Percentiles rank a stretch among this genome's conserved stretches.
Evolutionary conservation across 106 monocot genomes (phyloP).

Genomic region (Hemerocallis citrina): DNA sequence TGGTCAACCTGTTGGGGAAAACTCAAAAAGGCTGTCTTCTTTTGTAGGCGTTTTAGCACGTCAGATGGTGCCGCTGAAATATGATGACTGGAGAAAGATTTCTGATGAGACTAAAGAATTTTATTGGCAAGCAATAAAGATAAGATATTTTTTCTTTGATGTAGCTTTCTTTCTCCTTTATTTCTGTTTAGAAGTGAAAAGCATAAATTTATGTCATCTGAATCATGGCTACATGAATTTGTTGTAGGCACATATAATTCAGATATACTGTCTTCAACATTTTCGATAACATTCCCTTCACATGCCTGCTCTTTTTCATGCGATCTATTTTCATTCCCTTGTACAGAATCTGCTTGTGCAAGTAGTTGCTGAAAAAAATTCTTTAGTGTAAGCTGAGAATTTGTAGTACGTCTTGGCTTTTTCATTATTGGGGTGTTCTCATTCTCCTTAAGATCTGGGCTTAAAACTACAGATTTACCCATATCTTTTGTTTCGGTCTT

Average conservation of each 20-base stretch:
- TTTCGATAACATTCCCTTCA: conserved; percentile 1
- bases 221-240: conserved; percentile 7
- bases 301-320: conserved; percentile 1
- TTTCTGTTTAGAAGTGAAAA: conserved; percentile 15
- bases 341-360: conserved; percentile 13
- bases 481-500: conserved; percentile 10
- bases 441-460: conserved; percentile 9
- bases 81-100: too few species aligned
- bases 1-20: too few species aligned
- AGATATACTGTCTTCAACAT: conserved; percentile 11
- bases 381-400: conserved; percentile 64
- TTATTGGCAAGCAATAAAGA: too few species aligned
- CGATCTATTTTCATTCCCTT: conserved; percentile 9
- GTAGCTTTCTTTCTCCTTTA: too few species aligned
- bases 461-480: conserved; percentile 9
- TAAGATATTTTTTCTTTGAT: too few species aligned
- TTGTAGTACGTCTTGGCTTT: conserved; percentile 24
- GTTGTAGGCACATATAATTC: conserved; percentile 3
- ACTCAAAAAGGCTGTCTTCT: too few species aligned
- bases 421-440: conserved; percentile 25
- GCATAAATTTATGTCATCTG: conserved; percentile 4
- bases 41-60: too few species aligned
- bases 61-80: too few species aligned
- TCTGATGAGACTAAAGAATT: too few species aligned
- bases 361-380: conserved; percentile 57